Conservation (phyloP, 2,329 filamentous ascomycete species). For the Akanthomyces uredinophilus region DNA sequence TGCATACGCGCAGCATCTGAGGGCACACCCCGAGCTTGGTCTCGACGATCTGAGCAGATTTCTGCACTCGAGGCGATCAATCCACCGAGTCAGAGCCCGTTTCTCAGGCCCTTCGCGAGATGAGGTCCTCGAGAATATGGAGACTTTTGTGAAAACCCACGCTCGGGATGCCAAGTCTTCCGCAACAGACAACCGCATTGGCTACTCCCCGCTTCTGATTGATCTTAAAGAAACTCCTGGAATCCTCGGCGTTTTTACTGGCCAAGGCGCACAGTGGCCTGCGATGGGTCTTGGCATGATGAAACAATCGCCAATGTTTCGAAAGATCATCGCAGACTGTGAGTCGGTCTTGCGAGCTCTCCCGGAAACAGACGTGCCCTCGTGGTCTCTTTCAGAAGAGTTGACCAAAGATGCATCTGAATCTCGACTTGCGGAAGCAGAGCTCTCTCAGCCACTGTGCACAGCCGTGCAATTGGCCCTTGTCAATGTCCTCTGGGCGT, state of each 20-base stretch:
- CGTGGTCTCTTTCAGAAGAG: slow-evolving; percentile 22
- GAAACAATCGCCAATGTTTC: neutral
- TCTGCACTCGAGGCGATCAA: neutral
- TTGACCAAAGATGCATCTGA: neutral
- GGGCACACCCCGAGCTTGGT: neutral
- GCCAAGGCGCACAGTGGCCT: slow-evolving; percentile 29
- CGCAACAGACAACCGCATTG: neutral
- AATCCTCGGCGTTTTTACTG: slow-evolving; percentile 25
- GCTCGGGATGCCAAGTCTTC: neutral
- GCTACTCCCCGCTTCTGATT: neutral
- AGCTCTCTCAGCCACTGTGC: slow-evolving; percentile 26
- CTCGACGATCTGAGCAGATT: neutral
- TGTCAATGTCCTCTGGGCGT: slow-evolving; percentile 22
- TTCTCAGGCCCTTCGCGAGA: neutral
- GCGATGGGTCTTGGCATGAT: slow-evolving; percentile 28
- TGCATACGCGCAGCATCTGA: neutral
- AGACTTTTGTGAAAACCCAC: neutral
- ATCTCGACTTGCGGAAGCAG: slow-evolving; percentile 19
- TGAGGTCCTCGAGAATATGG: neutral
- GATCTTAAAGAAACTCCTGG: neutral
- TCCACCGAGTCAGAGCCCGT: neutral
- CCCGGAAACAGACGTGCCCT: slow-evolving; percentile 19
- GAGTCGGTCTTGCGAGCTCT: slow-evolving; percentile 11
- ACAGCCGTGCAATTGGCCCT: slow-evolving; percentile 26
- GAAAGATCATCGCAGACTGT: slow-evolving; percentile 16